These are phyloP conservation scores for Trichoderma koningii DNA, from an alignment of 2,329 filamentous ascomycete genomes.

Conservation along the genomic window DNA sequence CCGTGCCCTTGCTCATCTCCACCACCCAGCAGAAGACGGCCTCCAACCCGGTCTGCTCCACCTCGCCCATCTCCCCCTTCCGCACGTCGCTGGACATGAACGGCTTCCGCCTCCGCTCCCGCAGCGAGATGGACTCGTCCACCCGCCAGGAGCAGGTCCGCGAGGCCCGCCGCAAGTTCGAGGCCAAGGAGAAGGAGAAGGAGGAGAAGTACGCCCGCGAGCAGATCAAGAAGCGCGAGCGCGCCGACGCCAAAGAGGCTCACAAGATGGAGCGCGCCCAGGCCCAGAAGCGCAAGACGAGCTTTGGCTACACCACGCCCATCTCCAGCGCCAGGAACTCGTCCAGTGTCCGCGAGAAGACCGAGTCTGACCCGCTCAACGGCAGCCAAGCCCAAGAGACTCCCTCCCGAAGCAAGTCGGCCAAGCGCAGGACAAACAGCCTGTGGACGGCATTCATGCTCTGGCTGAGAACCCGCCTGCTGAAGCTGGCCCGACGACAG, in stretches of 20 bases:
- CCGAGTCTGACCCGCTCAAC: slow-evolving; percentile 34
- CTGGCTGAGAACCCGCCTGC: slow-evolving; percentile 60
- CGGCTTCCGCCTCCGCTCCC: slow-evolving; percentile 61
- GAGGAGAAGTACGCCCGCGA: slow-evolving; percentile 64
- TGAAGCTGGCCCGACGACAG: slow-evolving; percentile 47
- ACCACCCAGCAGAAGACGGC: slow-evolving; percentile 31
- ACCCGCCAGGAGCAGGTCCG: slow-evolving; percentile 60
- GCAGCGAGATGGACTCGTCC: slow-evolving; percentile 60
- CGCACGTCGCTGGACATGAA: slow-evolving; percentile 60
- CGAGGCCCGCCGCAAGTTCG: slow-evolving; percentile 63
- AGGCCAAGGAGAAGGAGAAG: slow-evolving; percentile 62
- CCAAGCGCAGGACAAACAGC: slow-evolving; percentile 62
- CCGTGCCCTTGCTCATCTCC: slow-evolving; percentile 34
- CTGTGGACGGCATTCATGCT: slow-evolving; percentile 65
- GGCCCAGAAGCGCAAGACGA: slow-evolving; percentile 46
- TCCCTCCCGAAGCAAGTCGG: slow-evolving; percentile 47
- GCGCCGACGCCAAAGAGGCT: slow-evolving; percentile 59
- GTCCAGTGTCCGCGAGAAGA: slow-evolving; percentile 45
- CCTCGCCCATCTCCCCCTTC: slow-evolving; percentile 51
- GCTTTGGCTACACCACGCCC: slow-evolving; percentile 35
- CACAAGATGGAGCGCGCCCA: slow-evolving; percentile 52
- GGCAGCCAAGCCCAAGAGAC: slow-evolving; percentile 44
- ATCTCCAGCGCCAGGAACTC: slow-evolving; percentile 38
- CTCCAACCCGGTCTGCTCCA: slow-evolving; percentile 34
- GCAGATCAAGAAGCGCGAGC: slow-evolving; percentile 59